These are phyloP conservation scores for Scleromitrula shiraiana DNA, from an alignment of 2,329 filamentous ascomycete species.

Conservation along the genomic window DNA sequence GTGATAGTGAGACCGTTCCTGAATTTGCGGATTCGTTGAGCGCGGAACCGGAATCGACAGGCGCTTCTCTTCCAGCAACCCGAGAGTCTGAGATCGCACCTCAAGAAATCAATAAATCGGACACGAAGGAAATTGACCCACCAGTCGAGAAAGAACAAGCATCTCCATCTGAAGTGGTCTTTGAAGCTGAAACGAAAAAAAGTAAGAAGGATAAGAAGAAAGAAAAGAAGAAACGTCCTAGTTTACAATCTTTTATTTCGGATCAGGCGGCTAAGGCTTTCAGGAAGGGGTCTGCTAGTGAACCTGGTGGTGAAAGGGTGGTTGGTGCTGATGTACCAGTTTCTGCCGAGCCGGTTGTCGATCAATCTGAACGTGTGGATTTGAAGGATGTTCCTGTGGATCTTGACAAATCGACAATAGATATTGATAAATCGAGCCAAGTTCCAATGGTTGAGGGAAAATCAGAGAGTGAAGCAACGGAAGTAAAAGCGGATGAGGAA, in stretches of 20 bases:
- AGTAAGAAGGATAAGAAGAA: too few species aligned
- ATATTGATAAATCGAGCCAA: neutral
- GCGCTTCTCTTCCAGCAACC: neutral
- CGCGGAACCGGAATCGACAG: neutral
- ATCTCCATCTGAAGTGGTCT: neutral
- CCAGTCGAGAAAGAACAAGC: neutral
- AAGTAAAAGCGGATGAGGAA: neutral
- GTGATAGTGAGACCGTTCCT: neutral
- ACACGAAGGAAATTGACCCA: neutral
- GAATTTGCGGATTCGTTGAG: neutral
- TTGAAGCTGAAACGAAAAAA: neutral
- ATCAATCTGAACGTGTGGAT: too few species aligned
- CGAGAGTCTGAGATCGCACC: constrained; percentile 1
- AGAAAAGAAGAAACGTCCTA: constrained; percentile 24
- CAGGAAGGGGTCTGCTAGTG: neutral
- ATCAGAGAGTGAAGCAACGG: neutral
- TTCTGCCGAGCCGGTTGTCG: neutral
- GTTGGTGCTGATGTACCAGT: neutral
- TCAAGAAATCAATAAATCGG: neutral
- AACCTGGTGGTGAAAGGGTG: neutral
- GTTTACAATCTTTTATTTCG: neutral
- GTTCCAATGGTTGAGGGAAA: too few species aligned
- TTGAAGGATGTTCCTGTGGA: too few species aligned
- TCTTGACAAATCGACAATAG: too few species aligned
- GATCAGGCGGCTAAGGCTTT: neutral